These are phyloP conservation scores for Pisolithus albus DNA, from an alignment of 768 basidiomycete genomes.

Conservation along the genomic window DNA sequence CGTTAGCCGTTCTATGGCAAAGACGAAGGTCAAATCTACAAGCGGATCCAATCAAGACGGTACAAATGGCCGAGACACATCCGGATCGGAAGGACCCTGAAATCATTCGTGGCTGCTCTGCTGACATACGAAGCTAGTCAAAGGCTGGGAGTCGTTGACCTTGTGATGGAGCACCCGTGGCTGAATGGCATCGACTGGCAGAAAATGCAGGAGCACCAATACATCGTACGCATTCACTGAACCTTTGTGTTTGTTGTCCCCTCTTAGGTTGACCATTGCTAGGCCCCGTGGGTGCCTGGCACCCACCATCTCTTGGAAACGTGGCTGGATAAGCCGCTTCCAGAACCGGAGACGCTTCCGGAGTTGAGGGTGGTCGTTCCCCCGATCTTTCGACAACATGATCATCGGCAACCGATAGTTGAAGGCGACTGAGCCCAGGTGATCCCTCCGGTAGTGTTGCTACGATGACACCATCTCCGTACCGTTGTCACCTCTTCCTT, in stretches of 20 bases:
- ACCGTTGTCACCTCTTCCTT: too few relatives aligned
- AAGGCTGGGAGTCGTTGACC: conserved; percentile 34
- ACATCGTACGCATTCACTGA: conserved; percentile 34
- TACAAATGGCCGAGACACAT: conserved; percentile 35
- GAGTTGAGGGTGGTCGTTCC: conserved; percentile 31
- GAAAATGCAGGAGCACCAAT: conserved; percentile 36
- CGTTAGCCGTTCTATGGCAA: conserved; percentile 23
- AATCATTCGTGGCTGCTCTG: conserved; percentile 37
- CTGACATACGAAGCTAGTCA: conserved; percentile 30
- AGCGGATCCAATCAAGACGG: conserved; percentile 22
- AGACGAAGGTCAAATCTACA: conserved; percentile 20
- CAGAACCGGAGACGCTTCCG: conserved; percentile 32
- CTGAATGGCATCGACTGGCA: conserved; percentile 41
- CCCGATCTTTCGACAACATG: conserved; percentile 29
- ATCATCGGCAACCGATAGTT: conserved; percentile 28
- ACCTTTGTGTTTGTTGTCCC: neutral
- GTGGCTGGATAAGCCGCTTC: conserved; percentile 37
- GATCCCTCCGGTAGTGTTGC: too few relatives aligned
- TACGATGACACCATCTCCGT: too few relatives aligned
- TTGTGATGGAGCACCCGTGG: conserved; percentile 40
- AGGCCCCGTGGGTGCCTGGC: conserved; percentile 41
- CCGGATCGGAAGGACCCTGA: conserved; percentile 34
- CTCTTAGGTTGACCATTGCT: conserved; percentile 3
- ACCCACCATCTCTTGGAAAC: conserved; percentile 18
- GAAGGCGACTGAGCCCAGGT: neutral